Evolutionary conservation across 2,329 filamentous ascomycete species (phyloP).

Genomic region (Sphaerulina musiva): DNA sequence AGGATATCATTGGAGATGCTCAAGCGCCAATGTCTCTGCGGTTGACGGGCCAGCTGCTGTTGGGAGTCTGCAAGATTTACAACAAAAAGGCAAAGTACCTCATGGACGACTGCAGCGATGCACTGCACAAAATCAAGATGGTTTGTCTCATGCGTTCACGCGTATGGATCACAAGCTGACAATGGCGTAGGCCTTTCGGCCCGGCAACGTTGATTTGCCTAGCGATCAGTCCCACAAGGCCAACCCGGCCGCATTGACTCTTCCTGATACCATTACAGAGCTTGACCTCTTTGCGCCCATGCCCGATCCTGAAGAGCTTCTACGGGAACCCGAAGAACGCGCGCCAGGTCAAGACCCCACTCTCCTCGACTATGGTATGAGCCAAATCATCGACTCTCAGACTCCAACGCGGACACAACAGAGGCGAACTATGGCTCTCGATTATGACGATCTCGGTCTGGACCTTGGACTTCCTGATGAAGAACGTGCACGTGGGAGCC

Average conservation of each 20-base stretch:
- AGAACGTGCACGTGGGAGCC: conserved; percentile 33
- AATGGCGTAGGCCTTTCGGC: conserved; percentile 70
- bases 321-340: conserved; percentile 39
- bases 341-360: conserved; percentile 38
- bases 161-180: conserved; percentile 1
- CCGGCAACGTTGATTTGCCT: conserved; percentile 94
- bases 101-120: conserved; percentile 95
- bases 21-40: conserved; percentile 93
- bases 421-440: conserved; percentile 40
- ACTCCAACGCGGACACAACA: conserved; percentile 26
- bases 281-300: conserved; percentile 73
- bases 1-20: conserved; percentile 85
- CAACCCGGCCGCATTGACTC: conserved; percentile 76
- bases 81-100: conserved; percentile 94
- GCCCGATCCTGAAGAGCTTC: conserved; percentile 77
- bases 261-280: conserved; percentile 88
- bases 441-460: conserved; percentile 54
- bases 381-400: conserved; percentile 60
- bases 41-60: conserved; percentile 83
- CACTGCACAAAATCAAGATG: conserved; percentile 97
- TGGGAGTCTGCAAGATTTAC: conserved; percentile 96
- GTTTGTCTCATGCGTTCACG: conserved; percentile 46
- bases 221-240: conserved; percentile 66
- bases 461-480: conserved; percentile 54
- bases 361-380: conserved; percentile 54